Evolutionary conservation across 2,329 filamentous ascomycete genomes (phyloP), one percentile per base, ranked within the genome.

Genomic region (Drechslerella dactyloides): DNA sequence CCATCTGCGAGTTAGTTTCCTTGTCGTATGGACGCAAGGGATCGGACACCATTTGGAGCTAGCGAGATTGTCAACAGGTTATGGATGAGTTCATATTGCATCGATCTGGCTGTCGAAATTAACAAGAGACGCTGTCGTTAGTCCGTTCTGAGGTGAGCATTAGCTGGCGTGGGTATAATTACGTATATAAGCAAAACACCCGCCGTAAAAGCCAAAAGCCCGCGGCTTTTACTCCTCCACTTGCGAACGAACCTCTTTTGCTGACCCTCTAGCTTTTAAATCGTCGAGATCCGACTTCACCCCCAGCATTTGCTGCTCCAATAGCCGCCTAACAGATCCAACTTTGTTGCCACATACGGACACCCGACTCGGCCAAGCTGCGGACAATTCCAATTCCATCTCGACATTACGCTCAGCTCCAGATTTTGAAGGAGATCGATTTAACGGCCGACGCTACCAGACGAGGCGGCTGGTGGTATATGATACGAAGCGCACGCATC

Each of bases 171-270:
- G 53, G 23, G 48, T 64, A 54, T 46, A 53, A 40, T 64, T 48
- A 52, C 50, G 54, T 70, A 70, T 70, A 70, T 70, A 70, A 64
- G 60, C 59, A 64, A 70, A 70, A 70, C 66, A 70, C 54, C 66
- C 66, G 66, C 66, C 66, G 66, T 70, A 57, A 64, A 70, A 56
- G 66, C 53, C 66, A 70, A 70, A 70, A 64, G 66, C 66, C 66
- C 59, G 59, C 59, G 66, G 66, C 59, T 64, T 70, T 70, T 70
- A 59, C 42, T 70, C 37, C 59, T 70, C 53, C 54, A 63, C 58
- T 52, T 52, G 53, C 53, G 52, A 30, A 48, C 51, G 51, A 55
- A 62, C 57, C 48, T 59, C 27, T 54, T 53, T 27, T 56, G 53
- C 44, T 30, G 17, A 15, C 24, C 19, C 48, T 55, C 59, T 27